Evolutionary conservation across 2,329 filamentous ascomycete genomes (phyloP).

Genomic region (Furcasterigmium sp.): DNA sequence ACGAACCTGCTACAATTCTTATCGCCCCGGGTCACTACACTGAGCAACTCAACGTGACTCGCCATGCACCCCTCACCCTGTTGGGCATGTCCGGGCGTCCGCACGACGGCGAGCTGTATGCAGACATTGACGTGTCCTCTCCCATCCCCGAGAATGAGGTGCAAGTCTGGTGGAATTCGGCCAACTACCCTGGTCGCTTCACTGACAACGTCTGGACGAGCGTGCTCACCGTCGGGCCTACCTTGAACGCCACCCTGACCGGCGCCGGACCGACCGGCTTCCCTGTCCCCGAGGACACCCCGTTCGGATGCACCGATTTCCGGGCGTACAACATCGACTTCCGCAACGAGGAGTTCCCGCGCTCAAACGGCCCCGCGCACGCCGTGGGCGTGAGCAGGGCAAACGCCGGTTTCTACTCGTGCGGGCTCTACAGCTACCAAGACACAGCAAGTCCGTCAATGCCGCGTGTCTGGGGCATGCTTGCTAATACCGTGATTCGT

Average conservation of each 20-base stretch:
- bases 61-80: constrained; percentile 53
- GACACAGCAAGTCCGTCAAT: constrained; percentile 56
- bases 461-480: too few species aligned
- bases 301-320: constrained; percentile 59
- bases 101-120: constrained; percentile 21
- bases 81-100: constrained; percentile 50
- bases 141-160: constrained; percentile 35
- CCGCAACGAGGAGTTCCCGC: constrained; percentile 50
- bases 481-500: too few species aligned
- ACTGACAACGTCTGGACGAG: constrained; percentile 57
- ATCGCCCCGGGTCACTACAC: constrained; percentile 55
- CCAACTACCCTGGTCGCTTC: constrained; percentile 45
- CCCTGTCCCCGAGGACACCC: constrained; percentile 53
- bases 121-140: constrained; percentile 37
- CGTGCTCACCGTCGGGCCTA: constrained; percentile 74
- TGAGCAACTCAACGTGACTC: constrained; percentile 62
- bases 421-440: constrained; percentile 62
- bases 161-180: constrained; percentile 52
- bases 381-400: constrained; percentile 57
- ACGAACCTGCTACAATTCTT: constrained; percentile 47
- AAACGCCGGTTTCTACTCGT: constrained; percentile 63
- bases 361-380: constrained; percentile 48
- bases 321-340: constrained; percentile 64
- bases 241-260: constrained; percentile 52
- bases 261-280: constrained; percentile 58